Base-by-base conservation (phyloP, 225 moss, liverwort and hornwort genomes). In the Physcomitrellopsis africana region DNA sequence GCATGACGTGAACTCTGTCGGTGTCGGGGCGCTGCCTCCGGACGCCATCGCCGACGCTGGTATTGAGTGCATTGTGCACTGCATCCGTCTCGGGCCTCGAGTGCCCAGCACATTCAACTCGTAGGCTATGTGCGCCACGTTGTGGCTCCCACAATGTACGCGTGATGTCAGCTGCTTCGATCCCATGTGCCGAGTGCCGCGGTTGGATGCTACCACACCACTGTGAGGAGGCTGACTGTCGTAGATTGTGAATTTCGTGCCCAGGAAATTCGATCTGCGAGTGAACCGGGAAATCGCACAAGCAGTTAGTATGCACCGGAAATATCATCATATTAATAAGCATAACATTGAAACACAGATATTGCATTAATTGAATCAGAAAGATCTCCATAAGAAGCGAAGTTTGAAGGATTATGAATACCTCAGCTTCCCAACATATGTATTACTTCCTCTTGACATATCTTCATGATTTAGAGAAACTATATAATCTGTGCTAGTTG, bases 401-500 rank as follows among this genome's bases (percentile, higher is more conserved):
- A 20, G 9, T 8, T 13, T 8, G 11, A 20, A 9, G 10, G 9
- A 7, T 63, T 23, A 8, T 23, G 0, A 64, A 72, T 72, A 94
- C 97, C 97, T 90, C 53, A 99, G 77, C 77, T 95, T 99, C 9
- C 97, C 97, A 20, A 99, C 94, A 48, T 95, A 99, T 6, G 97
- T 93, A 61, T 86, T 93, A 73, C 97, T 99, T 63, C 93, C 95
- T 79, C 92, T 90, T 10, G 97, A 99, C 94, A 95, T 99, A 67
- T 99, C 97, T 32, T 99, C 94, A 10, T 86, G 86, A 69, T 95
- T 89, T 48, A 99, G 80, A 17, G 97, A 99, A 41, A 99, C 93
- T 46, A 99, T 90, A 76, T 99, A 99, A 75, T 99, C 97, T 0
- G 95, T 99, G 68, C 94, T 99, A n/a, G 97, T 99, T 46, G 97